phyloP scores from a whole-genome alignment of 345 rosid species.

The Moricandia arvensis region DNA sequence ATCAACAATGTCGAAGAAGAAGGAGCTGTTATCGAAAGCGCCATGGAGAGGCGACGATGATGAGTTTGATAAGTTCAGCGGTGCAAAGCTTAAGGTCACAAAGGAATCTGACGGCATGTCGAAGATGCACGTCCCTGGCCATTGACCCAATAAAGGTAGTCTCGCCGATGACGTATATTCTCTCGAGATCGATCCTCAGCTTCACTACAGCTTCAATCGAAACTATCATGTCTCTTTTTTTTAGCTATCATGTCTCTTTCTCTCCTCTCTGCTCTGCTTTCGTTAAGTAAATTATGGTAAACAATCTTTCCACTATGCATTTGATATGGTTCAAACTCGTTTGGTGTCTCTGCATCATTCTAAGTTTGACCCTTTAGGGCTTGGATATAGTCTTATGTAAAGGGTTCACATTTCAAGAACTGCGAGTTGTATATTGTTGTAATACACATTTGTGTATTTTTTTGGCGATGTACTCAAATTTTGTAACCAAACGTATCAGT shows the following conservation, averaged over 20 bases:
- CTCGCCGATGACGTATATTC: constrained; percentile 46
- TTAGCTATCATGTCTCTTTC: constrained; percentile 53
- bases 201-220: constrained; percentile 95
- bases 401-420: too few species aligned
- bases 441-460: too few species aligned
- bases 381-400: background rate
- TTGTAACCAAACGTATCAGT: too few species aligned
- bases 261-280: background rate
- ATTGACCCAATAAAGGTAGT: constrained; percentile 23
- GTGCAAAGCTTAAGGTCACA: constrained; percentile 77
- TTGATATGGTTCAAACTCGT: background rate
- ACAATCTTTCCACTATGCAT: background rate
- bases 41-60: constrained; percentile 88
- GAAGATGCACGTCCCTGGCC: constrained; percentile 76
- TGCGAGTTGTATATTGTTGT: too few species aligned
- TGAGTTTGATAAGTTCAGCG: constrained; percentile 55
- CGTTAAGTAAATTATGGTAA: background rate
- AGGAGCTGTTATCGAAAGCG: constrained; percentile 67
- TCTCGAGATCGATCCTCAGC: constrained; percentile 81
- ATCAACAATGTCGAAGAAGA: constrained; percentile 46
- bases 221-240: constrained; percentile 68
- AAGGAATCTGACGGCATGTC: constrained; percentile 65
- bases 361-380: background rate
- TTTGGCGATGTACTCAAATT: too few species aligned
- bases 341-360: background rate